Evolutionary conservation across 1,139 yeast species (phyloP), one percentile per base, ranked within the genome.

Genomic region (Suhomyces maxii): DNA sequence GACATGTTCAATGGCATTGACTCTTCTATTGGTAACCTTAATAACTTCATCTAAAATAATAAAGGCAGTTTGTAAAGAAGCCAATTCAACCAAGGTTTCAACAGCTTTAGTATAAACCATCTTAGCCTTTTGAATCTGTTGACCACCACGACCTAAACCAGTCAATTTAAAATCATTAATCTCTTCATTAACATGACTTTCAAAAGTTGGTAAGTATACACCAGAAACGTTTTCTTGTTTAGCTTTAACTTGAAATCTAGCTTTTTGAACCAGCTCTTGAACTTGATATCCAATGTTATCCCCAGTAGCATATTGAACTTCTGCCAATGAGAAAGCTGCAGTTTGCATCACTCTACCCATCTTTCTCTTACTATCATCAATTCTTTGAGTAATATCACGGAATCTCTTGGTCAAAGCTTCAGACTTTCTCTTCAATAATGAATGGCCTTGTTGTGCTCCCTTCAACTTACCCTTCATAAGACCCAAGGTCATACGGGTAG

Each of bases 301-400:
- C 49, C 99, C 99, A 3, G 97, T 91, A 32, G 99, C 99, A 63
- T 93, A 93, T 43, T 93, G 86, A 42, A 93, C 98, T 65, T 93
- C 99, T 1, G 99, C 98, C 57, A 93, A 78, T 10, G 98, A 91
- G 65, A 93, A 93, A 0, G 98, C 95, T 1, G 99, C 99, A 0
- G 96, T 88, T 66, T 93, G 99, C 98, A 93, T 93, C 37, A 93
- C 97, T 55, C 95, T 79, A 40, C 98, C 99, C 99, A 93, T 93
- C 75, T 91, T 93, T 57, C 93, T 82, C 70, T 93, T 93, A 42
- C 98, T 89, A 57, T 91, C 97, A 65, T 93, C 97, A 62, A 93
- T 93, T 65, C 97, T 76, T 64, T 82, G 87, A 34, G 98, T 90
- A 61, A 93, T 93, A 57, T 93, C 99, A 67, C 99, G 83, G 71